A percentile compares a stretch with the other conserved stretches of the same genome.
phyloP scores from a whole-genome alignment of 1,284 basidiomycete species.

The Malassezia obtusa region DNA sequence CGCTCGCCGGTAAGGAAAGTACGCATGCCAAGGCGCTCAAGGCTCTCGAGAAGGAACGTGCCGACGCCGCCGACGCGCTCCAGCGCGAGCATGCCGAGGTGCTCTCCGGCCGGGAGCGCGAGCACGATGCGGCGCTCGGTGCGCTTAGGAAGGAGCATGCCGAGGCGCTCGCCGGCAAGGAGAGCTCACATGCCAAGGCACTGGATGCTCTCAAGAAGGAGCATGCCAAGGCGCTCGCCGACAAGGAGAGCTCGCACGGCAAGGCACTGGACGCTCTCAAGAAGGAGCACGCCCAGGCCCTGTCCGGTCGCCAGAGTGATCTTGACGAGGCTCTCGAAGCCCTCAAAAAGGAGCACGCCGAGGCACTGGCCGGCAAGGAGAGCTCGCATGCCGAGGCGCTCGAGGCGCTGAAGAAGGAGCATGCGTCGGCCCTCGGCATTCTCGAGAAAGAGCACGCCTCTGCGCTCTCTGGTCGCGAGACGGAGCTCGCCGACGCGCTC shows the following conservation, averaged over 20 bases:
- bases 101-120: background rate
- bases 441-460: background rate
- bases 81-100: background rate
- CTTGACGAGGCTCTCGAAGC: background rate
- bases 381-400: background rate
- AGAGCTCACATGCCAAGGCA: background rate
- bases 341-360: background rate
- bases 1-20: background rate
- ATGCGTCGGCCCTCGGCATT: background rate
- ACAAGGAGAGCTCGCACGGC: background rate
- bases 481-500: conserved; percentile 5
- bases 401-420: background rate
- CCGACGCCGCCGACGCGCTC: background rate
- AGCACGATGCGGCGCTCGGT: background rate
- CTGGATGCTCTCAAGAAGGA: background rate
- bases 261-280: conserved; percentile 1
- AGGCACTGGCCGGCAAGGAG: background rate
- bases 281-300: background rate
- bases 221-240: background rate
- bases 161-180: background rate
- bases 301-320: background rate
- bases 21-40: background rate
- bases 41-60: background rate
- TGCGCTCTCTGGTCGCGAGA: conserved; percentile 10
- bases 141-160: conserved; percentile 6